Base-by-base conservation (phyloP, 257 asterid genomes). In the Galeopsis tetrahit region DNA sequence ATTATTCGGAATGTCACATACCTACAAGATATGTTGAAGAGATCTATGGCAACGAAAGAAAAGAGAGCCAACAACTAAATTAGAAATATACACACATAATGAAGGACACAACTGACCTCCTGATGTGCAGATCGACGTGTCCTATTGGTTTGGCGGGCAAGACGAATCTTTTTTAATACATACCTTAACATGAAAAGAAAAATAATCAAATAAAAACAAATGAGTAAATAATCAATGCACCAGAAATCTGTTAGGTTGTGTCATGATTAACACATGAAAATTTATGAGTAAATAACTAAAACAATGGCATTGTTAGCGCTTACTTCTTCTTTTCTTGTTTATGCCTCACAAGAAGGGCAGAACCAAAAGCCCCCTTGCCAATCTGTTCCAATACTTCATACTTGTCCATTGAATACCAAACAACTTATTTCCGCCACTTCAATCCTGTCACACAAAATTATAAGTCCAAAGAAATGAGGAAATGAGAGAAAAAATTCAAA, bases 51-150 rank as follows among this genome's bases (percentile, higher is more conserved):
- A 52, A 78, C 21, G 32, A 59, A 32, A n/a, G 64, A 43, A 53
- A 43, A 67, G 5, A 8, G 44, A 70, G 68, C 34, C 51, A 15
- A 15, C 33, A 33, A 34, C 32, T 35, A 14, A 15, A 42, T 15
- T 11, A 15, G 31, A 60, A 34, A 31, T 3, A 34, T 2, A 42
- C 76, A 34, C 31, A 74, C 33, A 63, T 40, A 76, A 31, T 14
- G 9, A 48, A 46, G 42, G 59, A 57, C 38, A 62, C 17, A 34
- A 82, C 82, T 65, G 72, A 92, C 98, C 98, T 92, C 98, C 76
- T 88, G 98, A 82, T 92, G 97, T 48, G 98, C 98, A 80, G 93
- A 87, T 78, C 98, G 87, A 34, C 96, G 96, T 14, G 98, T 92
- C 87, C 98, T 85, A 55, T 85, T 91, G 53, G 98, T 90, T 82